Base-by-base conservation (phyloP, 306 rosid genomes). In the Adenanthera pavonina region DNA sequence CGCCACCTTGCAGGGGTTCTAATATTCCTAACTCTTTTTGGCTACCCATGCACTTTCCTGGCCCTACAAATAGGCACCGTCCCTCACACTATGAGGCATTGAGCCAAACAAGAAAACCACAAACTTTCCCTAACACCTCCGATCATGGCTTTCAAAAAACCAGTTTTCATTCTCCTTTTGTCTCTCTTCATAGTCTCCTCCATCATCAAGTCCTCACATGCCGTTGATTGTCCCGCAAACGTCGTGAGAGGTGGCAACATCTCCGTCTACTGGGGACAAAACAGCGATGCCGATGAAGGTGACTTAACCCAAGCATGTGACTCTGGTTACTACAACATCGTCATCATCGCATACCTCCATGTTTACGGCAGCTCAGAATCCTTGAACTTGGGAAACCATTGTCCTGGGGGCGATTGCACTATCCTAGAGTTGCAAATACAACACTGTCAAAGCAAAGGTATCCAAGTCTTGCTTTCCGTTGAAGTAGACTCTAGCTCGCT, bases 401-500 rank as follows among this genome's bases (percentile, higher is more conserved):
- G 52, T 48, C 15, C 52, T 12, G 0, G 3, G 0, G 53, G 53
- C 16, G 4, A 59, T 11, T 89, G 88, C 74, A 0, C 68, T 13
- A 0, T 68, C 30, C 30, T 69, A 5, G 83, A 80, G 53, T 1
- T 43, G 11, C 79, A 41, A 5, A 84, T 86, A 73, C 80, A 34
- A 25, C 25, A 78, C 17, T 89, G 90, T 74, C 85, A 89, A 78
- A 43, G 40, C 17, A 17, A n/a, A 48, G 66, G 60, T 43, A 73
- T 85, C 71, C 78, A 85, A 77, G 87, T 89, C 54, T 78, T 89
- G 15, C 83, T 85, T 54, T 87, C 90, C 38, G 9, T 89, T 8
- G 87, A 90, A 1, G 81, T 84, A 0, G 56, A 20, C 53, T 11
- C 53, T 1, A 2, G 13, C 49, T 0, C 8, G 13, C 46, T 41